Evolutionary conservation across 169 alveolate species (phyloP).

Genomic region (Ichthyophthirius multifiliis): DNA sequence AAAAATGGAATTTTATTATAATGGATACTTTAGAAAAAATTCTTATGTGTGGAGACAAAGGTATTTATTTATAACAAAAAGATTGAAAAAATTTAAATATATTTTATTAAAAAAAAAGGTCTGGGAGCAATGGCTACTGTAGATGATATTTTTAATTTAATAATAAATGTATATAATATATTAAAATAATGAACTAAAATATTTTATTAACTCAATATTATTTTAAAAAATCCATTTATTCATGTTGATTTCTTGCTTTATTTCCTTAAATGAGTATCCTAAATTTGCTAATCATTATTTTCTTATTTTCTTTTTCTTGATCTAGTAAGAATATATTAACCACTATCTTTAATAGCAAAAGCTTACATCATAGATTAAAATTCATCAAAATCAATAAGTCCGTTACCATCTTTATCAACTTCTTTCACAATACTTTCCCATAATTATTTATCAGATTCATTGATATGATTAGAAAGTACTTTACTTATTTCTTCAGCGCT

Average conservation of each 20-base stretch:
- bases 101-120: neutral
- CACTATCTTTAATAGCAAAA: no score
- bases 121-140: conserved; percentile 29
- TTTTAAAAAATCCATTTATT: no score
- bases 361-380: conserved; percentile 54
- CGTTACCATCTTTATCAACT: conserved; percentile 53
- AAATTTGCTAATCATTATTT: no score
- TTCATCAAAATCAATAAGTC: conserved; percentile 57
- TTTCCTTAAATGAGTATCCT: no score
- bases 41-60: conserved; percentile 86
- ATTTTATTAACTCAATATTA: no score
- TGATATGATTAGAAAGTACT: neutral
- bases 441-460: conserved; percentile 38
- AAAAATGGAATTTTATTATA: conserved; percentile 65
- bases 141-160: neutral
- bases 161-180: no score
- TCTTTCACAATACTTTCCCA: conserved; percentile 48
- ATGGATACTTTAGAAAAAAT: conserved; percentile 66
- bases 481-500: conserved; percentile 52
- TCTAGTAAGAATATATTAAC: no score
- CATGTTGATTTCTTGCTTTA: no score
- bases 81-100: conserved; percentile 14
- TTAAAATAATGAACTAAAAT: no score
- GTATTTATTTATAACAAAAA: conserved; percentile 42
- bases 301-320: no score